phyloP scores from a whole-genome alignment of 768 basidiomycete genomes.

The Lentinus tigrinus region DNA sequence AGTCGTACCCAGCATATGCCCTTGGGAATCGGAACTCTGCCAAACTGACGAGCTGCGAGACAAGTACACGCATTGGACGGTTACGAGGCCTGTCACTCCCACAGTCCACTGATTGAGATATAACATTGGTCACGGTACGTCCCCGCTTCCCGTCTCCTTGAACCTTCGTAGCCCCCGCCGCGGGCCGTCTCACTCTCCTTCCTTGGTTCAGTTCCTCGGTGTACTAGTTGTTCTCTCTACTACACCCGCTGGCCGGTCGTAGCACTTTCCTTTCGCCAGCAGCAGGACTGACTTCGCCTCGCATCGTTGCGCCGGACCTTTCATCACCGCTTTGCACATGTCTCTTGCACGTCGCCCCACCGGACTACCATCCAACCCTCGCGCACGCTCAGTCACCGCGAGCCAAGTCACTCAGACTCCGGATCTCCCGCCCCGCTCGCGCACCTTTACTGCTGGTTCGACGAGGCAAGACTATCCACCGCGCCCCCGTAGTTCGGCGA shows the following conservation, averaged over 20 bases:
- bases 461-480: constrained; percentile 16
- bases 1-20: not conserved
- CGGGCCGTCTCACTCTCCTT: constrained; percentile 5
- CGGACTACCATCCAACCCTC: constrained; percentile 43
- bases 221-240: constrained; percentile 11
- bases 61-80: not conserved
- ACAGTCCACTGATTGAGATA: not conserved
- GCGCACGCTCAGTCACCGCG: constrained; percentile 29
- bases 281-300: constrained; percentile 15
- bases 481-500: constrained; percentile 21
- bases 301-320: not conserved
- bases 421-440: too few species aligned
- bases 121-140: constrained; percentile 7
- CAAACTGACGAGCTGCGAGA: constrained; percentile 1
- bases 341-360: constrained; percentile 23
- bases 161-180: not conserved
- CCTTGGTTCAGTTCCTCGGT: constrained; percentile 2
- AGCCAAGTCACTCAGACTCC: not conserved
- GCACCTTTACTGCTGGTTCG: not conserved
- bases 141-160: not conserved
- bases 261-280: constrained; percentile 1
- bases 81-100: constrained; percentile 10
- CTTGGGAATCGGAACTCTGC: not conserved
- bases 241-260: constrained; percentile 19
- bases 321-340: constrained; percentile 15